Conservation (phyloP, 163 green algal genomes). For the Prototheca stagnorum region DNA sequence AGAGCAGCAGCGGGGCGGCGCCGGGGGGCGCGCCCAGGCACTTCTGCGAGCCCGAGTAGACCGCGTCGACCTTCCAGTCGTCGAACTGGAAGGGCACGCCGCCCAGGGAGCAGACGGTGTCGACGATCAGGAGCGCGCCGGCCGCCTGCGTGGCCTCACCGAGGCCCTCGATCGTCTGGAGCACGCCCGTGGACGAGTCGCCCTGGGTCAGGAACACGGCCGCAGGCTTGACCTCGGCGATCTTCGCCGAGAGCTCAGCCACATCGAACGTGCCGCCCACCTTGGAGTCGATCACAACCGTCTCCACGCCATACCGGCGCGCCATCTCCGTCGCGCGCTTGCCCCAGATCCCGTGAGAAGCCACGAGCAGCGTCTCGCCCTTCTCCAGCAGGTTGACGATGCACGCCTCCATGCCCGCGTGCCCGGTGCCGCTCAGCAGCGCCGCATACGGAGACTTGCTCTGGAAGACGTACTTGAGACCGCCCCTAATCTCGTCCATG, state of each 20-base stretch:
- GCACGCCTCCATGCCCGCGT: constrained; percentile 68
- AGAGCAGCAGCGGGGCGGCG: constrained; percentile 36
- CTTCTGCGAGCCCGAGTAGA: constrained; percentile 85
- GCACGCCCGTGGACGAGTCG: constrained; percentile 70
- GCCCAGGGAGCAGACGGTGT: constrained; percentile 86
- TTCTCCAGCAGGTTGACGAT: constrained; percentile 85
- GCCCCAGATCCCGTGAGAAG: constrained; percentile 71
- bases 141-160: constrained; percentile 53
- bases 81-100: constrained; percentile 80
- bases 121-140: constrained; percentile 72
- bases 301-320: constrained; percentile 22
- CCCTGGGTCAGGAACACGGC: constrained; percentile 72
- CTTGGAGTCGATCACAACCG: constrained; percentile 48
- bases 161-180: constrained; percentile 70
- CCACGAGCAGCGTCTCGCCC: constrained; percentile 68
- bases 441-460: constrained; percentile 72
- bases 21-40: constrained; percentile 68
- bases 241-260: constrained; percentile 34
- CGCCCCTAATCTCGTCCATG: constrained; percentile 69
- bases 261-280: constrained; percentile 45
- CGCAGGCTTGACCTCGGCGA: constrained; percentile 61
- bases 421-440: constrained; percentile 21
- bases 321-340: constrained; percentile 48
- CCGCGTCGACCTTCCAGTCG: constrained; percentile 59
- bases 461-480: constrained; percentile 64